Percentiles rank a stretch among this genome's conserved stretches.
Conservation (phyloP, 768 basidiomycete genomes). For the Paxillus involutus region DNA sequence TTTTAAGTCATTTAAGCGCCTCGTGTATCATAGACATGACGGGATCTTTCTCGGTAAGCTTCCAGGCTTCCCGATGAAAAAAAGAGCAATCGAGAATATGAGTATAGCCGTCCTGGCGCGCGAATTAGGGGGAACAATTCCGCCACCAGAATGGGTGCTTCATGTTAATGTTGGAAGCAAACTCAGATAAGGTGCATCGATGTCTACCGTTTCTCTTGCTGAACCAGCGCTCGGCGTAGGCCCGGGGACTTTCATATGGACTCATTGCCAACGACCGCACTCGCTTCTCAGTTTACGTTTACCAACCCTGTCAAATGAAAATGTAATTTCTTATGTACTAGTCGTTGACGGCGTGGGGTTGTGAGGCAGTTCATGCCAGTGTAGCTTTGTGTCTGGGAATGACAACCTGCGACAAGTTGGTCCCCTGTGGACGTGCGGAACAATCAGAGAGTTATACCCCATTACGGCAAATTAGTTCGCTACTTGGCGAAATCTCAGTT, state of each 20-base stretch:
- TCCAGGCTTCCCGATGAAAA: constrained; percentile 19
- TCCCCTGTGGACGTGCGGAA: constrained; percentile 14
- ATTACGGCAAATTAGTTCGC: constrained; percentile 26
- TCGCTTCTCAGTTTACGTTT: constrained; percentile 17
- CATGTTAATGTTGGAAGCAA: constrained; percentile 6
- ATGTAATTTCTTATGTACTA: background rate
- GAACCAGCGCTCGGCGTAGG: too few relatives aligned
- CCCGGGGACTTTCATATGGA: background rate
- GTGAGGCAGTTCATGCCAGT: background rate
- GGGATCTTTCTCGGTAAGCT: constrained; percentile 30
- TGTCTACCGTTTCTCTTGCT: background rate
- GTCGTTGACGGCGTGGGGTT: background rate
- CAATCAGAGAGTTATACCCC: constrained; percentile 16
- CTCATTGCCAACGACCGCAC: background rate
- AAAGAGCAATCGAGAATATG: constrained; percentile 15
- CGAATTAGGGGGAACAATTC: constrained; percentile 13
- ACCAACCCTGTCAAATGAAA: constrained; percentile 2
- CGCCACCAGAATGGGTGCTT: constrained; percentile 17
- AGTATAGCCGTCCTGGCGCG: constrained; percentile 17
- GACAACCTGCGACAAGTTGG: background rate
- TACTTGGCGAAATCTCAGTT: constrained; percentile 19
- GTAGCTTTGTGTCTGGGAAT: background rate
- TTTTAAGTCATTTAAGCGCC: constrained; percentile 36
- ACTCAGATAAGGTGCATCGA: constrained; percentile 19
- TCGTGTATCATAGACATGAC: constrained; percentile 32